Base-by-base conservation (phyloP, 2,329 filamentous ascomycete genomes). In the Aspergillus sojae region DNA sequence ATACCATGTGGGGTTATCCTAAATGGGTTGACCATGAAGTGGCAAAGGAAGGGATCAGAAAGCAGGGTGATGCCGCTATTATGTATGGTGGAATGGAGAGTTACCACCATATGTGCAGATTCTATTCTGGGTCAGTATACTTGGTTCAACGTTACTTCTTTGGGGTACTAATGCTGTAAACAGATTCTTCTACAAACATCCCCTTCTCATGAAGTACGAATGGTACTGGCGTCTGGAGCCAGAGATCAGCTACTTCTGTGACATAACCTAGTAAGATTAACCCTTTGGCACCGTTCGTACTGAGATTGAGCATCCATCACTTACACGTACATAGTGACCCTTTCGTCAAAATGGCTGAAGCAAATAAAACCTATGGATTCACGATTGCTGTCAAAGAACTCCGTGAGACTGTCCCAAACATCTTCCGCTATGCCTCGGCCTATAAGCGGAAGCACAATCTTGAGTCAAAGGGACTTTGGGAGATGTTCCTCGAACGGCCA, bases 221-320 rank as follows among this genome's bases (percentile, higher is more conserved):
- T 99, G 95, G 95, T 99, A 99, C 84, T 99, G 95, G 95, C 93
- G 95, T 67, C 84, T 99, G 72, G 95, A 99, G 85, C 95, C 95
- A 68, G 95, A 99, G 81, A 98, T 99, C 87, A 97, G 94, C 82
- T 99, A 98, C 83, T 99, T 99, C 83, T 99, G 95, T 80, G 95
- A 99, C 77, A 98, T 99, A 71, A 99, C 95, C 68, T 99, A 99
- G 92, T 94, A 88, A 66, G 88, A 32, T 32, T 76, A 70, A 39
- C n/a, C 52, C 21, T n/a, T n/a, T 28, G 14, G 34, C 14, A 39
- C 28, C 14, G 53, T 16, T 23, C 52, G 7, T 50, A 41, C 39
- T 62, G n/a, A 52, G 30, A 58, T 70, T 19, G 45, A 4, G 53
- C 34, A 52, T 36, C 21, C 23, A 36, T 26, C 67, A 57, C 78